These are phyloP conservation scores for Blumeria hordei DNA, from an alignment of 2,329 filamentous ascomycete genomes.

Conservation along the genomic window DNA sequence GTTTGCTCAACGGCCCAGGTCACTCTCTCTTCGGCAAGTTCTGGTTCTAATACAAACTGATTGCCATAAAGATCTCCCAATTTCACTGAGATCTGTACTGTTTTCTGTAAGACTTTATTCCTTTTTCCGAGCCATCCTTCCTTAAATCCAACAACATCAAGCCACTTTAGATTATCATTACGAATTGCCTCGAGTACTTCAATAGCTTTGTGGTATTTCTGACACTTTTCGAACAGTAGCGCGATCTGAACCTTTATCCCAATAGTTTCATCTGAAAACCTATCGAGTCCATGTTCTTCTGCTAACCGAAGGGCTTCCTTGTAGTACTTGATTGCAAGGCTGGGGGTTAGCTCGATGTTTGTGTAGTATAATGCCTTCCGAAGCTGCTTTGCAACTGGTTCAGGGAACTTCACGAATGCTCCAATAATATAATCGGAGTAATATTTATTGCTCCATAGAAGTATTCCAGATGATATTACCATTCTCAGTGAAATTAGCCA, in stretches of 20 bases:
- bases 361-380: conserved; percentile 72
- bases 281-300: conserved; percentile 52
- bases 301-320: conserved; percentile 54
- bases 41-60: conserved; percentile 47
- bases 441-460: conserved; percentile 11
- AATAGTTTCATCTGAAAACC: conserved; percentile 73
- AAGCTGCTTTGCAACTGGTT: conserved; percentile 50
- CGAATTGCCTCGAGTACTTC: conserved; percentile 58
- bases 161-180: conserved; percentile 40
- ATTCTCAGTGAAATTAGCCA: not conserved
- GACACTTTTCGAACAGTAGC: conserved; percentile 53
- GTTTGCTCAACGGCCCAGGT: conserved; percentile 63
- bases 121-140: conserved; percentile 21
- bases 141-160: conserved; percentile 14
- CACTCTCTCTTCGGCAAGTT: conserved; percentile 51
- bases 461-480: not conserved
- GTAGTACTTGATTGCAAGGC: conserved; percentile 63
- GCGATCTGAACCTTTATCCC: conserved; percentile 71
- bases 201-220: conserved; percentile 43
- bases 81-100: conserved; percentile 57
- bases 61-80: conserved; percentile 63
- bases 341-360: conserved; percentile 49
- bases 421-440: conserved; percentile 15
- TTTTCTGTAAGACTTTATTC: conserved; percentile 45
- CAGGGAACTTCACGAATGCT: conserved; percentile 33